phyloP scores from a whole-genome alignment of 306 rosid genomes.

The Coriaria nepalensis region DNA sequence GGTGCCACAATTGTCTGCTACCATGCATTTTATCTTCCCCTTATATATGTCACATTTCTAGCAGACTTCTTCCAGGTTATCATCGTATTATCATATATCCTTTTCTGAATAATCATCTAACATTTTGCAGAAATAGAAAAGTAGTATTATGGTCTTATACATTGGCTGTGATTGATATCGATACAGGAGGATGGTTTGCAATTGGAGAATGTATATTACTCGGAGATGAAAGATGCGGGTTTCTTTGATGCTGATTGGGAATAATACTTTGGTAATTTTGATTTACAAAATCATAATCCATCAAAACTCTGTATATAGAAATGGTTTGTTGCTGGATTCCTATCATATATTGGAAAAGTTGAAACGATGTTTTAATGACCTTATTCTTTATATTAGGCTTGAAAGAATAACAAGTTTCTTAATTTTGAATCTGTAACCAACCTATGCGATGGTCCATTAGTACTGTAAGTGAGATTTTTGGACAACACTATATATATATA shows the following conservation, averaged over 20 bases:
- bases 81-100: background rate
- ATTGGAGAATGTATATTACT: conserved; percentile 78
- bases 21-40: conserved; percentile 84
- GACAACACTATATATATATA: no score
- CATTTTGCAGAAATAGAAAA: background rate
- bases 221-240: conserved; percentile 97
- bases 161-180: background rate
- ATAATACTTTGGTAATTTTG: conserved; percentile 16
- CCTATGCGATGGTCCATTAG: no score
- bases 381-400: no score
- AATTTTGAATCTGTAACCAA: no score
- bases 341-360: no score
- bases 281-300: background rate
- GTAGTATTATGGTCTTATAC: background rate
- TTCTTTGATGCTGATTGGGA: conserved; percentile 87
- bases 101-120: background rate
- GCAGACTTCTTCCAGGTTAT: conserved; percentile 83
- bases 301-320: conserved; percentile 1
- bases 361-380: no score
- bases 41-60: conserved; percentile 62
- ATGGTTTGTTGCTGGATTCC: background rate
- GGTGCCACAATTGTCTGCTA: conserved; percentile 53
- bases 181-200: conserved; percentile 67
- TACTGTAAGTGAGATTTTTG: no score
- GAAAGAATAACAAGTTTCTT: no score